Evolutionary conservation across 2,329 filamentous ascomycete genomes (phyloP).

Genomic region (Purpureocillium lavendulum): DNA sequence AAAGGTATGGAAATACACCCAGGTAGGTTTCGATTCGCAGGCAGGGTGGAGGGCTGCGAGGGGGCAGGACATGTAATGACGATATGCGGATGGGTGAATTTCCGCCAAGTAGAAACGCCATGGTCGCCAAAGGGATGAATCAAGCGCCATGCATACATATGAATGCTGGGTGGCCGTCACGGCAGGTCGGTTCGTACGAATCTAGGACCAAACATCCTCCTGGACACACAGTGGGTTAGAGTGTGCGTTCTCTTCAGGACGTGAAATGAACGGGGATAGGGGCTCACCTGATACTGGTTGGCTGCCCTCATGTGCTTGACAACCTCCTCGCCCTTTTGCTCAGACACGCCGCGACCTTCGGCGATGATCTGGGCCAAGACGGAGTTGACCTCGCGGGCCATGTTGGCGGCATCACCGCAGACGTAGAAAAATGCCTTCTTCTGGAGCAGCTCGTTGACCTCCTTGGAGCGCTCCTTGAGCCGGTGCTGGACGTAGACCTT

Average conservation of each 20-base stretch:
- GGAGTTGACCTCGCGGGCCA: slow-evolving; percentile 88
- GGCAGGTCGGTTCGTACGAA: background rate
- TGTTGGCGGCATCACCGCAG: slow-evolving; percentile 94
- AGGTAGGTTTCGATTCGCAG: no score
- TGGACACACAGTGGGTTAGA: slow-evolving; percentile 21
- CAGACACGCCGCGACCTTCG: slow-evolving; percentile 71
- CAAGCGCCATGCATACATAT: no score
- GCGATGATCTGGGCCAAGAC: slow-evolving; percentile 82
- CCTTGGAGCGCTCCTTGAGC: slow-evolving; percentile 71
- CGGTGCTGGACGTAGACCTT: slow-evolving; percentile 98
- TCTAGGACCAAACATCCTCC: slow-evolving; percentile 66
- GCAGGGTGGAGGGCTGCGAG: no score
- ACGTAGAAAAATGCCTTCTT: slow-evolving; percentile 95
- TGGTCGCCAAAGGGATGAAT: no score
- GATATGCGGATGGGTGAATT: no score
- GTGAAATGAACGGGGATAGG: slow-evolving; percentile 18
- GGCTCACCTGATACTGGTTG: slow-evolving; percentile 96
- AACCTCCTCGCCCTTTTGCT: slow-evolving; percentile 87
- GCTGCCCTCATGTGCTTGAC: slow-evolving; percentile 93
- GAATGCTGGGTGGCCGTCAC: background rate
- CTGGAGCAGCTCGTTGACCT: slow-evolving; percentile 79
- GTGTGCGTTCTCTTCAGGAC: no score
- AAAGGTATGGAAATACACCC: no score
- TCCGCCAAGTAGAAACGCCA: no score
- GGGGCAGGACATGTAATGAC: no score